Percentiles rank a stretch among this genome's conserved stretches.
phyloP scores from a whole-genome alignment of 768 basidiomycete species.

The Boletus pseudopeckii region DNA sequence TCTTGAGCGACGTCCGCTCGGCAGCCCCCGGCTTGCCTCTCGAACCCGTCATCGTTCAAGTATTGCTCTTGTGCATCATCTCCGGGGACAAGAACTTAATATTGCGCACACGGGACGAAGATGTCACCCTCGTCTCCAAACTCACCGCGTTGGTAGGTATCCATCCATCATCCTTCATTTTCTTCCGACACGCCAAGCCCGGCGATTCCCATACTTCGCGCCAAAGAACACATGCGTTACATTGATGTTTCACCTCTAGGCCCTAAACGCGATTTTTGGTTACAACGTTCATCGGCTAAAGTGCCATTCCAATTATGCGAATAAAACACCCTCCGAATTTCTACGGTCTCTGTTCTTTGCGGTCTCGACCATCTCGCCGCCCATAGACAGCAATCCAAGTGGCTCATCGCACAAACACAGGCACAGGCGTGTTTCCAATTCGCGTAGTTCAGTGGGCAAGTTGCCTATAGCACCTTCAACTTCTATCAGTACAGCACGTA shows the following conservation, averaged over 20 bases:
- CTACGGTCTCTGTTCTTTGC: slow-evolving; percentile 39
- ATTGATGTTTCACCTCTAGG: slow-evolving; percentile 37
- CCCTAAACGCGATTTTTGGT: slow-evolving; percentile 57
- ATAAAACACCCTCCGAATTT: slow-evolving; percentile 25
- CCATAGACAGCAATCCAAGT: slow-evolving; percentile 9
- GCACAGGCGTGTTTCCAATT: slow-evolving; percentile 20
- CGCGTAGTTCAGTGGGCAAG: slow-evolving; percentile 19
- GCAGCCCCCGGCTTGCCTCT: slow-evolving; percentile 48
- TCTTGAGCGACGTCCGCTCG: slow-evolving; percentile 46
- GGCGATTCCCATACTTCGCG: slow-evolving; percentile 5
- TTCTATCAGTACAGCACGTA: slow-evolving; percentile 24
- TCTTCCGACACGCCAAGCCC: slow-evolving; percentile 2
- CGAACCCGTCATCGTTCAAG: slow-evolving; percentile 62
- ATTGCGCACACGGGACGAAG: slow-evolving; percentile 62
- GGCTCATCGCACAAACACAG: slow-evolving; percentile 14
- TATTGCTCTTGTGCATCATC: slow-evolving; percentile 61
- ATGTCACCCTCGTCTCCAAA: slow-evolving; percentile 55
- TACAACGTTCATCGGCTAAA: slow-evolving; percentile 55
- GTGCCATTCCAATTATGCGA: slow-evolving; percentile 32
- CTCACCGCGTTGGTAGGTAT: slow-evolving; percentile 51
- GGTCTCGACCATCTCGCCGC: slow-evolving; percentile 17
- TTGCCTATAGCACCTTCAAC: slow-evolving; percentile 11
- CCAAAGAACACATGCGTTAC: neutral
- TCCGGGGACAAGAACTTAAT: slow-evolving; percentile 62
- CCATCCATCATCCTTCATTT: neutral